Evolutionary conservation across 1,284 basidiomycete genomes (phyloP), one percentile per base, ranked within the genome.

Genomic region (Dichomitus squalens): DNA sequence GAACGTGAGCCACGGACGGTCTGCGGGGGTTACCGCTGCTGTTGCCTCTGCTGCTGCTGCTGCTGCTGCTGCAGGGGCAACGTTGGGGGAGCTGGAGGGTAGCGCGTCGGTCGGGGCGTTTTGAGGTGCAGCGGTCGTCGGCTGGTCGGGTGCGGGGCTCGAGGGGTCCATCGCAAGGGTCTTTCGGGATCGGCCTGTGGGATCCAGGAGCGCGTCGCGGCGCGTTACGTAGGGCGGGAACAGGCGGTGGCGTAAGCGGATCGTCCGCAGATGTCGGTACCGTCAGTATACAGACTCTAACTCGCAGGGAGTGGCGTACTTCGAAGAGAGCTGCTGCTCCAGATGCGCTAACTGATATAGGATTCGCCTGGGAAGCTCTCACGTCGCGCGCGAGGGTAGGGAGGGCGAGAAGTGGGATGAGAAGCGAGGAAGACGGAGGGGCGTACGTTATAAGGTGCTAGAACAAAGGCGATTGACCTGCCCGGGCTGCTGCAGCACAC

Each of bases 1-100:
- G 66, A 85, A 89, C 12, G 36, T 66, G 41, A 70, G 27, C 60
- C 60, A 68, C 20, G 64, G 60, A 38, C 48, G 49, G 25, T 52
- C 48, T 21, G 51, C 49, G 51, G n/a, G 12, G 34, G 48, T 40
- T 16, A 21, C 33, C 39, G 23, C 52, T 34, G 48, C 35, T 44
- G 20, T 31, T 12, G 27, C 7, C 16, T 21, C 38, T 29, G 18
- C 27, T 11, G 20, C 21, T 34, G 27, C 12, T 11, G 39, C 25
- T 18, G 31, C 31, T 18, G 16, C 34, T 27, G 49, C 23, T 14
- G 40, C 1, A 16, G 38, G 7, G 23, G 51, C 4, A 35, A 31
- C 3, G 18, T 27, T 12, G 35, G 31, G 5, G 35, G 53, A n/a
- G n/a, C n/a, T 31, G 25, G 50, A 7, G 12, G 29, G 25, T 5